Conservation (phyloP, 371 early-diverging fungal species). For the Circinella umbellata region DNA sequence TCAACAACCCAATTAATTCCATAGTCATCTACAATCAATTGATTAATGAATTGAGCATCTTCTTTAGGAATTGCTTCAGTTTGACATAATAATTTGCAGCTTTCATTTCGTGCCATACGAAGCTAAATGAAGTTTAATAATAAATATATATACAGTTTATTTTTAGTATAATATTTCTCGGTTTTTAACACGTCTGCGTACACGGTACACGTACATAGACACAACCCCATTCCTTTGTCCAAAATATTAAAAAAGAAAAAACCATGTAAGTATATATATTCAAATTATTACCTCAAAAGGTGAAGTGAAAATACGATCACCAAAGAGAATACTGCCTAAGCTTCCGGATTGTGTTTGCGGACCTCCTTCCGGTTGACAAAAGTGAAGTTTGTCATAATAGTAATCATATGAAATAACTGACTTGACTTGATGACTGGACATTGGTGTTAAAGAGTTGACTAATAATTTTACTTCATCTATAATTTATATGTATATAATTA, state of each 20-base stretch:
- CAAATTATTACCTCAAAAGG: slow-evolving; percentile 72
- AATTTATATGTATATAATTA: too few relatives aligned
- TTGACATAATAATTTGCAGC: slow-evolving; percentile 73
- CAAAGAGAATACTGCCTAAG: slow-evolving; percentile 92
- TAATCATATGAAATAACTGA: slow-evolving; percentile 89
- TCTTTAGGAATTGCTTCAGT: slow-evolving; percentile 60
- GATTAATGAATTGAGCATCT: slow-evolving; percentile 87
- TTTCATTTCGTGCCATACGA: slow-evolving; percentile 29
- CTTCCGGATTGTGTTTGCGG: slow-evolving; percentile 78
- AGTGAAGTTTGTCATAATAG: slow-evolving; percentile 82
- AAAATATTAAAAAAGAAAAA: too few relatives aligned
- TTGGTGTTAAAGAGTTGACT: slow-evolving; percentile 92
- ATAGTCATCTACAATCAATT: slow-evolving; percentile 83
- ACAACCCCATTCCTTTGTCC: neutral
- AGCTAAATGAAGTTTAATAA: slow-evolving; percentile 18
- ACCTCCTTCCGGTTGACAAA: slow-evolving; percentile 78
- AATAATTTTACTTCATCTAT: too few relatives aligned
- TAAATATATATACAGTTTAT: neutral
- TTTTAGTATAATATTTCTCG: neutral
- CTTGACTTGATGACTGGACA: slow-evolving; percentile 61
- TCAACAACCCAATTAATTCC: slow-evolving; percentile 88
- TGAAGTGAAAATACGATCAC: slow-evolving; percentile 93
- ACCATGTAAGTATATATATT: neutral
- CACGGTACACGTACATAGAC: neutral
- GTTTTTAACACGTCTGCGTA: too few relatives aligned